A percentile compares a stretch with the other conserved stretches of the same genome.
These are phyloP conservation scores for Colletotrichum graminicola DNA, from an alignment of 2,329 filamentous ascomycete genomes.

Conservation along the genomic window DNA sequence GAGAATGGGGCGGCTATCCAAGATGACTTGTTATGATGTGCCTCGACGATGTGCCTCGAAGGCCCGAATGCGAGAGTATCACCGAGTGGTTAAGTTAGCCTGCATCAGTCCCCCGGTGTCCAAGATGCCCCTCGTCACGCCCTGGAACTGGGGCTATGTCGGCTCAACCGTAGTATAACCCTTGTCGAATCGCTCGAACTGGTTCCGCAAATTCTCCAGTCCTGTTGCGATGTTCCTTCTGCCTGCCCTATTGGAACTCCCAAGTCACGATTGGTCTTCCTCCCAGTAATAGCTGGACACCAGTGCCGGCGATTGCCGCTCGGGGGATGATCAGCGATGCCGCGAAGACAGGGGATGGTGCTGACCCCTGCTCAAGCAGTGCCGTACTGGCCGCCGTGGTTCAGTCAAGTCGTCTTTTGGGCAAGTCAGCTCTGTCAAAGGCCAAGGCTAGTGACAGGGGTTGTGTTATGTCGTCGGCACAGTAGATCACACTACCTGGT, in stretches of 20 bases:
- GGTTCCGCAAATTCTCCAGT: neutral
- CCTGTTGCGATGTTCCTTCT: neutral
- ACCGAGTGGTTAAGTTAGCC: slow-evolving; percentile 36
- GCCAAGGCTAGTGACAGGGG: slow-evolving; percentile 27
- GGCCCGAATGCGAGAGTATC: slow-evolving; percentile 40
- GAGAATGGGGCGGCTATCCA: neutral
- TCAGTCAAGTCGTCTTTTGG: slow-evolving; percentile 1
- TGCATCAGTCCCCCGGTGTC: slow-evolving; percentile 32
- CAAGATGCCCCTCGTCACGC: slow-evolving; percentile 11
- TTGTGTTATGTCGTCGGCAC: slow-evolving; percentile 31
- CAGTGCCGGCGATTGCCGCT: neutral
- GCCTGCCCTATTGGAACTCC: neutral
- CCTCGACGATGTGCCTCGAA: slow-evolving; percentile 37
- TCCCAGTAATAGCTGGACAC: neutral
- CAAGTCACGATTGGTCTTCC: neutral
- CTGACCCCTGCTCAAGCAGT: slow-evolving; percentile 10
- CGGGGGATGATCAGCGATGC: neutral
- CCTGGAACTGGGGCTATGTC: slow-evolving; percentile 22
- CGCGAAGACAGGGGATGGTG: slow-evolving; percentile 2
- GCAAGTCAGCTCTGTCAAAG: neutral
- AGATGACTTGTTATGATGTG: slow-evolving; percentile 27
- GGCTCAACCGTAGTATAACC: slow-evolving; percentile 12
- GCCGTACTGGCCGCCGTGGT: slow-evolving; percentile 20
- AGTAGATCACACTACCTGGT: slow-evolving; percentile 36
- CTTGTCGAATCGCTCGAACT: neutral